These are phyloP conservation scores for Candida nanaspora DNA, from an alignment of 805 yeast genomes.

Conservation along the genomic window DNA sequence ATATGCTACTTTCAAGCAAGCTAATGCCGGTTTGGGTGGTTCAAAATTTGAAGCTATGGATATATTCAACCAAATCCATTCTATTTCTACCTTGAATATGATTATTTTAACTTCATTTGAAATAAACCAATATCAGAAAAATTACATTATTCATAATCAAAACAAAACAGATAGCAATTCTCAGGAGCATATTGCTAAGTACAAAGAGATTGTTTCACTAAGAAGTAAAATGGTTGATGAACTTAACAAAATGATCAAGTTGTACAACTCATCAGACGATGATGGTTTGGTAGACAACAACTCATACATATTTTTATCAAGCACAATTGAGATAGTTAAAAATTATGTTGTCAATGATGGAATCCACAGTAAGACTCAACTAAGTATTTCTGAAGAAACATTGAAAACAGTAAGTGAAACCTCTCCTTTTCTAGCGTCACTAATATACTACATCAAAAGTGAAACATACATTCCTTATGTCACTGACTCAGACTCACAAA, in stretches of 20 bases:
- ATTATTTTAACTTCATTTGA: conserved; percentile 9
- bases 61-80: conserved; percentile 16
- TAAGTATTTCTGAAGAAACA: background rate
- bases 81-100: conserved; percentile 17
- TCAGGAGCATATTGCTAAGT: background rate
- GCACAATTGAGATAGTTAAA: background rate
- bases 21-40: conserved; percentile 17
- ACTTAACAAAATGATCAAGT: background rate
- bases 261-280: background rate
- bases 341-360: background rate
- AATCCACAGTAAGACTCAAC: background rate
- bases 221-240: background rate
- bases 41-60: conserved; percentile 13
- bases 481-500: conserved; percentile 10
- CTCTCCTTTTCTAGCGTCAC: conserved; percentile 19
- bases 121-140: background rate
- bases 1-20: conserved; percentile 14
- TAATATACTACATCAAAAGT: conserved; percentile 17
- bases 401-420: conserved; percentile 7
- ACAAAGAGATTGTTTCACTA: background rate
- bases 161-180: background rate
- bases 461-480: conserved; percentile 6
- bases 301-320: background rate
- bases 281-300: background rate
- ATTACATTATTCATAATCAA: background rate